These are phyloP conservation scores for Penicillium simplicissimum DNA, from an alignment of 495 filamentous ascomycete genomes.

Conservation along the genomic window DNA sequence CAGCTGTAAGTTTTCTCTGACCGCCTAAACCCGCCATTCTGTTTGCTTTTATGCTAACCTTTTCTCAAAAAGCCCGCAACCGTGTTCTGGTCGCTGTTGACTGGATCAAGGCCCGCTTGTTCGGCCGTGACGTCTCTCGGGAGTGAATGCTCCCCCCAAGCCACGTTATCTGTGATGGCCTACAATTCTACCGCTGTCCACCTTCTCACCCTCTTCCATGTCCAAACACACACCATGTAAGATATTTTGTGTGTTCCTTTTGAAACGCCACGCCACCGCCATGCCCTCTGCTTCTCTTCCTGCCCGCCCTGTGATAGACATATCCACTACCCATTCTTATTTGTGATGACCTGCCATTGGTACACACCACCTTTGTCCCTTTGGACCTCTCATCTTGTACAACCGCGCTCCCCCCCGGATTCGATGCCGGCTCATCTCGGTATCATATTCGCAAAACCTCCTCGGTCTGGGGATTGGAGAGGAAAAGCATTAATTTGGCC, in stretches of 20 bases:
- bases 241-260: conserved; percentile 5
- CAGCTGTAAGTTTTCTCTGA: conserved; percentile 69
- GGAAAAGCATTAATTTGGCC: conserved; percentile 30
- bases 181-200: conserved; percentile 18
- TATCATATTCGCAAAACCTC: background rate
- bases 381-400: conserved; percentile 14
- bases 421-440: background rate
- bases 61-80: conserved; percentile 66
- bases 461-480: conserved; percentile 9
- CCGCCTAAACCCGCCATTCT: background rate
- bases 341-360: conserved; percentile 23
- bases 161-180: conserved; percentile 6
- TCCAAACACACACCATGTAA: conserved; percentile 7
- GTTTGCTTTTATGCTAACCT: conserved; percentile 14
- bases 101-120: conserved; percentile 93
- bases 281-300: conserved; percentile 18
- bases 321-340: conserved; percentile 23
- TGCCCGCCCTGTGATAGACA: conserved; percentile 26
- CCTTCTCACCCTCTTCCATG: conserved; percentile 16
- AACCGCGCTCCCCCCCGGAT: background rate
- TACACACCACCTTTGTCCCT: conserved; percentile 14
- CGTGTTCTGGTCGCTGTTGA: conserved; percentile 88
- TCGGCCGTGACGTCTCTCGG: conserved; percentile 93
- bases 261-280: conserved; percentile 25
- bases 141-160: conserved; percentile 57